A percentile compares a stretch with the other conserved stretches of the same genome.
phyloP scores from a whole-genome alignment of 768 basidiomycete genomes.

The Termitomyces sp. region DNA sequence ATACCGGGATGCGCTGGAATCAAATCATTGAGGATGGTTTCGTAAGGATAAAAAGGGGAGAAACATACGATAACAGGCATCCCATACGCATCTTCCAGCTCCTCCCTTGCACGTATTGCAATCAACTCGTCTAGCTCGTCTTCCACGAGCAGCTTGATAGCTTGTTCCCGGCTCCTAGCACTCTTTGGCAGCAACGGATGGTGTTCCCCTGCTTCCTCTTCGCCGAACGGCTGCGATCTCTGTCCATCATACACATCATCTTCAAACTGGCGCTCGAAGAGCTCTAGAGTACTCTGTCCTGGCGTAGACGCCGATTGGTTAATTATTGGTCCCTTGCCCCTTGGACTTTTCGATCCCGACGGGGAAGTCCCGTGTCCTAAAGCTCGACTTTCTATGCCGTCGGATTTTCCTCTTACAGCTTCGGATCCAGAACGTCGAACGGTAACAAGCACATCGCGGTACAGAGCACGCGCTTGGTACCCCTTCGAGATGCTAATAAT shows the following conservation, averaged over 20 bases:
- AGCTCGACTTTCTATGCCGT: background rate
- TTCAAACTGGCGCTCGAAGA: constrained; percentile 12
- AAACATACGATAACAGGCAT: constrained; percentile 68
- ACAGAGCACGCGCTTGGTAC: constrained; percentile 60
- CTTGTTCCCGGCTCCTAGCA: constrained; percentile 1
- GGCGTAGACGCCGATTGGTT: background rate
- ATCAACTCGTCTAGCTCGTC: constrained; percentile 63
- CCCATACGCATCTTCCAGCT: constrained; percentile 76
- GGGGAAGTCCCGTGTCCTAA: background rate
- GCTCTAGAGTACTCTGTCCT: constrained; percentile 8
- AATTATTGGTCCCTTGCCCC: background rate
- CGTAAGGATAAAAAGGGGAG: background rate
- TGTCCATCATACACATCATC: constrained; percentile 10
- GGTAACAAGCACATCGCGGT: constrained; percentile 60
- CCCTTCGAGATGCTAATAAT: constrained; percentile 62
- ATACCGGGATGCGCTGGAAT: constrained; percentile 60
- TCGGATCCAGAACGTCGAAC: constrained; percentile 12
- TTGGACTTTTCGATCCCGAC: background rate
- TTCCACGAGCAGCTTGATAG: constrained; percentile 42
- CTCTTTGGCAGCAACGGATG: constrained; percentile 26
- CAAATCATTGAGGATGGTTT: background rate
- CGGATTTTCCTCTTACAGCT: background rate
- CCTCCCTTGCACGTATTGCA: constrained; percentile 59
- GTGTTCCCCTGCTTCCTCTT: constrained; percentile 21
- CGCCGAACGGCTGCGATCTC: background rate